These are phyloP conservation scores for Platismatia glauca DNA, from an alignment of 495 filamentous ascomycete genomes.

Conservation along the genomic window DNA sequence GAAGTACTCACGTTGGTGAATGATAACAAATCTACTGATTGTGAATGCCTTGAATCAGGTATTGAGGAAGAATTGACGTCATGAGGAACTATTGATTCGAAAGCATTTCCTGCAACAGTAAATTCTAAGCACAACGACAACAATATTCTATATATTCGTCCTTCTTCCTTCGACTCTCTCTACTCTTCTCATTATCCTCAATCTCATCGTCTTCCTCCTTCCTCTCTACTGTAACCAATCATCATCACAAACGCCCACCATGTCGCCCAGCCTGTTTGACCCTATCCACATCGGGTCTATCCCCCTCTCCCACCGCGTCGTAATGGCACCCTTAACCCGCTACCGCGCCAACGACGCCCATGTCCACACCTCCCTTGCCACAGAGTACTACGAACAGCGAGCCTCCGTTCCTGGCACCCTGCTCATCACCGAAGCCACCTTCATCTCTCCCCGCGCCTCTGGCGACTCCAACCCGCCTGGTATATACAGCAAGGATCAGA, in stretches of 20 bases:
- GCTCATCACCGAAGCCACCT: constrained; percentile 56
- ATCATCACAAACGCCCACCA: background rate
- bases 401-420: constrained; percentile 51
- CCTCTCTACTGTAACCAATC: background rate
- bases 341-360: constrained; percentile 39
- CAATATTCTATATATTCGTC: background rate
- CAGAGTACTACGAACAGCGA: constrained; percentile 55
- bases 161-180: background rate
- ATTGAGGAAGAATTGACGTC: no score
- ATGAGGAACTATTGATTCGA: no score
- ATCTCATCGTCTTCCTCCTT: background rate
- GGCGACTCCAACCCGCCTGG: constrained; percentile 52
- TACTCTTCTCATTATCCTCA: background rate
- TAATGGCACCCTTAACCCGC: constrained; percentile 48
- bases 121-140: background rate
- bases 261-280: constrained; percentile 37
- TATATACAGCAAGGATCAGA: constrained; percentile 54
- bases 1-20: no score
- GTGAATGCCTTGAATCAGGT: no score
- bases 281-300: constrained; percentile 44
- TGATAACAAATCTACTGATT: no score
- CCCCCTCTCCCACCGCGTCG: constrained; percentile 44
- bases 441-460: constrained; percentile 46
- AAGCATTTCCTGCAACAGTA: no score
- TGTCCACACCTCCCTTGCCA: constrained; percentile 36